Percentiles rank a stretch among this genome's conserved stretches.
Conservation (phyloP, 257 asterid species). For the Striga asiatica region DNA sequence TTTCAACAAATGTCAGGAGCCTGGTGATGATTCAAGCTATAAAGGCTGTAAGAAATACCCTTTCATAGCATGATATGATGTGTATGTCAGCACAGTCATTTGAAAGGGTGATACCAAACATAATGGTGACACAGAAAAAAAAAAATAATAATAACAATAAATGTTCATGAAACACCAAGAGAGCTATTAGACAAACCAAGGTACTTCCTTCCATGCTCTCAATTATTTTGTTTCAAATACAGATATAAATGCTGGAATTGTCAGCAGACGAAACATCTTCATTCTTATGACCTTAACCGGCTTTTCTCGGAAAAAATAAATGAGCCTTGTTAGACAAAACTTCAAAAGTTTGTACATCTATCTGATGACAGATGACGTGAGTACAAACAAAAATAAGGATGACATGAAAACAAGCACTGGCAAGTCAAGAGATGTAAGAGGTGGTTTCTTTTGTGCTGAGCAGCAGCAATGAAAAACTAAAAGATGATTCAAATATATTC, state of each 20-base stretch:
- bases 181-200: background rate
- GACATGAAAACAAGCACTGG: background rate
- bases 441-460: too few species aligned
- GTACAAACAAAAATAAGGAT: background rate
- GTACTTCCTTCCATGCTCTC: background rate
- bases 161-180: background rate
- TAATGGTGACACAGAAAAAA: too few species aligned
- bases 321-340: background rate
- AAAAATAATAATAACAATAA: too few species aligned
- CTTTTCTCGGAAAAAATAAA: background rate
- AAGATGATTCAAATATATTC: too few species aligned
- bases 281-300: background rate
- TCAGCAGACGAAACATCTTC: background rate
- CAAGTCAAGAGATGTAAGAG: background rate
- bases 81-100: background rate
- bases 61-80: background rate
- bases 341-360: background rate
- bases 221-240: background rate
- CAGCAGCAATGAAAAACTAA: too few species aligned
- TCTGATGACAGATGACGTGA: background rate
- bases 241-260: background rate
- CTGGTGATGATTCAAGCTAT: background rate
- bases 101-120: too few species aligned
- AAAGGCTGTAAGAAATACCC: background rate
- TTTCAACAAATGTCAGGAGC: conserved; percentile 1